These are phyloP conservation scores for Venturiaceae sp. DNA, from an alignment of 2,329 filamentous ascomycete genomes.

Conservation along the genomic window DNA sequence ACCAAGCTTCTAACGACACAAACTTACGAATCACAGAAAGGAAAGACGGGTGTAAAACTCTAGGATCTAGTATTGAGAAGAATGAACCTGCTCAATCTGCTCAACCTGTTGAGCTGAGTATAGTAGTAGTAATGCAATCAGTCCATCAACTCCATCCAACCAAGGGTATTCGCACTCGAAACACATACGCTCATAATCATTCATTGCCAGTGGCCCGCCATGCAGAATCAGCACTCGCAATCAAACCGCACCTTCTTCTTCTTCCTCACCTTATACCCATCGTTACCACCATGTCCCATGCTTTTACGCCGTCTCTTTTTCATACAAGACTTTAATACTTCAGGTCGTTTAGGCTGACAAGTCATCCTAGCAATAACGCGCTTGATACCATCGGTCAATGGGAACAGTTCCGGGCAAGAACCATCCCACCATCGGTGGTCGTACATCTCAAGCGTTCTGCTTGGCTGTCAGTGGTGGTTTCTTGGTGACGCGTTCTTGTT, in stretches of 20 bases:
- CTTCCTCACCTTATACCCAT: not conserved
- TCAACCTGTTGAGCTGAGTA: not conserved
- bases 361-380: not conserved
- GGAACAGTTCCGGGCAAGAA: not conserved
- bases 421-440: not conserved
- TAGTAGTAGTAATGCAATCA: not conserved
- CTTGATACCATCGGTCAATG: not conserved
- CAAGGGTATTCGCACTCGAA: not conserved
- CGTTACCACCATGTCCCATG: not conserved
- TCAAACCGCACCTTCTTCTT: conserved; percentile 1
- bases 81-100: not conserved
- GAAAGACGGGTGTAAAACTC: not conserved
- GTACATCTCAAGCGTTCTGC: not conserved
- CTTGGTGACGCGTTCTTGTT: not conserved
- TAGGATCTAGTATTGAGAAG: not conserved
- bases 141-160: not conserved
- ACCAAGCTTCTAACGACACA: no score
- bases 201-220: not conserved
- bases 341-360: not conserved
- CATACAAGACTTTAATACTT: not conserved
- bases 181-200: not conserved
- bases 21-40: no score
- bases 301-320: not conserved
- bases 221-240: not conserved
- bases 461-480: not conserved